phyloP scores from a whole-genome alignment of 441 rosid species.

The Croton laevigatus region DNA sequence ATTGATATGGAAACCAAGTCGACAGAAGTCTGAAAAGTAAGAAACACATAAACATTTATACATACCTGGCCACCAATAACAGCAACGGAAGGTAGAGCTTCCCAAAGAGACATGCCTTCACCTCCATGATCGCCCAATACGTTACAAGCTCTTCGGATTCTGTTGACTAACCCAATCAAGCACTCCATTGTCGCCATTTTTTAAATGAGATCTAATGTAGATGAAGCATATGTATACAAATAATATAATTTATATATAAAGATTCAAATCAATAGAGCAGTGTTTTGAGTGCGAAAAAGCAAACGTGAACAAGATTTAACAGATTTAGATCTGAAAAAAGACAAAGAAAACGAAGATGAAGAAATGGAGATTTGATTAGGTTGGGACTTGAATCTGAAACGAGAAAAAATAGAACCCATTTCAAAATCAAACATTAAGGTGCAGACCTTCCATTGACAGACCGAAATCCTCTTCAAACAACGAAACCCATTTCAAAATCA shows the following conservation, averaged over 20 bases:
- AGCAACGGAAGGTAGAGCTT: slow-evolving; percentile 96
- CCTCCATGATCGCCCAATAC: slow-evolving; percentile 98
- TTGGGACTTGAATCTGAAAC: slow-evolving; percentile 17
- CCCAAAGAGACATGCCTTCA: slow-evolving; percentile 99
- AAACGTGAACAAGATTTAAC: not conserved
- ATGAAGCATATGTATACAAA: not conserved
- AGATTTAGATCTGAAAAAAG: not conserved
- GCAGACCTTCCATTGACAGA: too few relatives aligned
- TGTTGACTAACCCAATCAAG: slow-evolving; percentile 92
- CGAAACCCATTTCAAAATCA: too few relatives aligned
- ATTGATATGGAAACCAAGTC: not conserved
- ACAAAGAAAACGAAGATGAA: too few relatives aligned
- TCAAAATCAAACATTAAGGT: too few relatives aligned
- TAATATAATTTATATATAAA: too few relatives aligned
- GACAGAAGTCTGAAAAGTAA: not conserved
- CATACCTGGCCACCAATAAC: slow-evolving; percentile 98
- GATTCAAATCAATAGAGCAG: not conserved
- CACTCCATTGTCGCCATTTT: slow-evolving; percentile 94
- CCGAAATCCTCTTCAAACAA: too few relatives aligned
- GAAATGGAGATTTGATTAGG: not conserved
- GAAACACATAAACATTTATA: not conserved
- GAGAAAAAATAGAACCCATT: not conserved
- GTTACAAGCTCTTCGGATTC: slow-evolving; percentile 95
- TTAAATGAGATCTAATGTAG: slow-evolving; percentile 26
- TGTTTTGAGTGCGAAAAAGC: not conserved